phyloP scores from a whole-genome alignment of 305 asterid species.

The Ruellia speciosa region DNA sequence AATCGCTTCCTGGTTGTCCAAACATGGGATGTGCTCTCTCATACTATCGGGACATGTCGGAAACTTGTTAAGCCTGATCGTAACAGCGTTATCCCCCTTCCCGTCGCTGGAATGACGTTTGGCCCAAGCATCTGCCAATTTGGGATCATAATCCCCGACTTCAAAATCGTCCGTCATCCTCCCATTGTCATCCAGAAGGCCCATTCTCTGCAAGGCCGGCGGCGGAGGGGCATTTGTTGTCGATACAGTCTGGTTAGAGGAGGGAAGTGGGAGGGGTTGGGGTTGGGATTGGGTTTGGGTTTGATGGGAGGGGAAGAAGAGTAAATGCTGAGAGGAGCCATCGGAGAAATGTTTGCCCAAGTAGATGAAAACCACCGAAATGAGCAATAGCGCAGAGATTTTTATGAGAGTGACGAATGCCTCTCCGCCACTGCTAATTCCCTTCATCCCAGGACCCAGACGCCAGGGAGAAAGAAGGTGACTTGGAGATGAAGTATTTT shows the following conservation, averaged over 20 bases:
- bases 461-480: neutral
- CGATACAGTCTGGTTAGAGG: slow-evolving; percentile 24
- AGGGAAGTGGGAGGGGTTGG: slow-evolving; percentile 29
- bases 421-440: slow-evolving; percentile 21
- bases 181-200: slow-evolving; percentile 54
- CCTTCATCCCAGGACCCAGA: slow-evolving; percentile 20
- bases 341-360: slow-evolving; percentile 41
- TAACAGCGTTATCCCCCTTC: neutral
- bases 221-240: slow-evolving; percentile 17
- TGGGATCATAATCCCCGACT: slow-evolving; percentile 29
- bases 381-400: slow-evolving; percentile 25
- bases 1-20: neutral
- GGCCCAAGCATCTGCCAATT: neutral
- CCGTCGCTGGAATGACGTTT: neutral
- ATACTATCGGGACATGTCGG: neutral
- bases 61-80: neutral
- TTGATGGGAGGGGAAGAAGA: slow-evolving; percentile 45
- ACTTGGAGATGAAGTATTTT: neutral
- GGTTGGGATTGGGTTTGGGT: slow-evolving; percentile 1
- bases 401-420: slow-evolving; percentile 28
- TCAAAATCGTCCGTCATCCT: slow-evolving; percentile 44
- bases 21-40: neutral
- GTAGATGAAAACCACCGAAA: slow-evolving; percentile 37
- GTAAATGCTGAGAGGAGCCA: slow-evolving; percentile 31
- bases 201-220: slow-evolving; percentile 40